phyloP scores from a whole-genome alignment of 192 early-diverging fungal species.

The Mortierella claussenii region DNA sequence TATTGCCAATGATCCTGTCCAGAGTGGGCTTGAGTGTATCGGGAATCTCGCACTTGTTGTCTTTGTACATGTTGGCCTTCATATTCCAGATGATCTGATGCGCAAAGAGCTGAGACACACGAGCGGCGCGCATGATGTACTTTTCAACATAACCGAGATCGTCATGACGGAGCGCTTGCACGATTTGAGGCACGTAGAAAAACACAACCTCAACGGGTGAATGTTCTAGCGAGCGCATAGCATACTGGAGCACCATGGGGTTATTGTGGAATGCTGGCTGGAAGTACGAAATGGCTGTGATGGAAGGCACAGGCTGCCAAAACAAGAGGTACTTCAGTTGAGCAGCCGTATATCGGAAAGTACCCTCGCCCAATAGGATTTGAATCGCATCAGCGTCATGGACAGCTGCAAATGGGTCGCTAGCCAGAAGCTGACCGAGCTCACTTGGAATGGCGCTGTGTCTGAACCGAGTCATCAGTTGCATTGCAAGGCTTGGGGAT shows the following conservation, averaged over 20 bases:
- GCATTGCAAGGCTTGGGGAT: slow-evolving; percentile 82
- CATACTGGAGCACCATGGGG: slow-evolving; percentile 94
- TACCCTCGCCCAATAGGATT: slow-evolving; percentile 74
- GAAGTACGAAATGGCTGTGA: slow-evolving; percentile 86
- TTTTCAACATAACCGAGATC: slow-evolving; percentile 90
- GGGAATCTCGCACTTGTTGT: slow-evolving; percentile 57
- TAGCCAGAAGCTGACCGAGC: slow-evolving; percentile 68
- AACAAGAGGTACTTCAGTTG: slow-evolving; percentile 78
- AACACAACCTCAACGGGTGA: slow-evolving; percentile 96
- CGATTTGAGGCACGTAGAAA: slow-evolving; percentile 98
- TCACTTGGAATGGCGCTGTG: slow-evolving; percentile 73
- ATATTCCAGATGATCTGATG: slow-evolving; percentile 99
- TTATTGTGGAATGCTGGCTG: slow-evolving; percentile 75
- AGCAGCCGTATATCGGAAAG: slow-evolving; percentile 20
- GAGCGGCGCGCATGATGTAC: slow-evolving; percentile 92
- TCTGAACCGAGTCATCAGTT: slow-evolving; percentile 79
- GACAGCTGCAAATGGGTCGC: slow-evolving; percentile 72
- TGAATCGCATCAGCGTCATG: slow-evolving; percentile 77
- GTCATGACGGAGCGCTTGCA: slow-evolving; percentile 93
- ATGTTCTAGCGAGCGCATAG: slow-evolving; percentile 88
- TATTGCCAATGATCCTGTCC: slow-evolving; percentile 88
- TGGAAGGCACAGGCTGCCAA: slow-evolving; percentile 92
- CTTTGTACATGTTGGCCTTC: slow-evolving; percentile 89
- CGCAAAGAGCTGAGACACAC: slow-evolving; percentile 96
- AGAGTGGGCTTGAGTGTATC: slow-evolving; percentile 91